These are phyloP conservation scores for Aaosphaeria pasadenensis DNA, from an alignment of 2,329 filamentous ascomycete genomes.

Conservation along the genomic window DNA sequence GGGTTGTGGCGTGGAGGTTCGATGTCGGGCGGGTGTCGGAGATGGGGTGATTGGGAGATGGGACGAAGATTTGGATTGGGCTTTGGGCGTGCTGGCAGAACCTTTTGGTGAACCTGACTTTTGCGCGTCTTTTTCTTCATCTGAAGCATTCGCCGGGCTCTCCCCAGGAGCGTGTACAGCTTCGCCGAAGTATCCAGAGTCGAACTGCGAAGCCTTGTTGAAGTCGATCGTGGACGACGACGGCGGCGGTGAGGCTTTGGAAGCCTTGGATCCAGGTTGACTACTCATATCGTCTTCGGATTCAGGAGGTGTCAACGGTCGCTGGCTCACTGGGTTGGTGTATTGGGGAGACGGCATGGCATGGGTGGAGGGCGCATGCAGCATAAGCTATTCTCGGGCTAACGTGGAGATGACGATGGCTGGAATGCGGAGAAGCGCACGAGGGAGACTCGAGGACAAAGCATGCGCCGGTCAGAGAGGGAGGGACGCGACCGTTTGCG, in stretches of 20 bases:
- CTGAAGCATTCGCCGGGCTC: neutral
- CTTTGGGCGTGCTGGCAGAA: neutral
- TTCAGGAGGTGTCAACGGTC: conserved; percentile 32
- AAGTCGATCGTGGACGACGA: neutral
- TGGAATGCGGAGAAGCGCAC: too few species aligned
- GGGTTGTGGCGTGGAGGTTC: neutral
- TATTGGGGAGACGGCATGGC: too few species aligned
- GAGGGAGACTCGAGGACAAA: too few species aligned
- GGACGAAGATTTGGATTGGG: neutral
- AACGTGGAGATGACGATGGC: too few species aligned
- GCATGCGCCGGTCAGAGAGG: too few species aligned
- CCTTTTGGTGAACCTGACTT: neutral
- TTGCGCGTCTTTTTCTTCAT: neutral
- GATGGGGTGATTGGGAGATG: neutral
- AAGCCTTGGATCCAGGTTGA: neutral
- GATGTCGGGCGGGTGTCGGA: neutral
- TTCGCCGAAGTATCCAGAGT: conserved; percentile 2
- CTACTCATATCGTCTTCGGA: conserved; percentile 9
- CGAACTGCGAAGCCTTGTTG: neutral
- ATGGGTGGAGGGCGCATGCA: too few species aligned
- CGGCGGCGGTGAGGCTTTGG: neutral
- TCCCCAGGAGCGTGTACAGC: neutral
- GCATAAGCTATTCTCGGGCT: too few species aligned
- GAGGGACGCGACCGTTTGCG: conserved; percentile 8
- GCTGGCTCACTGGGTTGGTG: neutral